phyloP scores from a whole-genome alignment of 2,329 filamentous ascomycete species.

The Phyllosticta capitalensis region DNA sequence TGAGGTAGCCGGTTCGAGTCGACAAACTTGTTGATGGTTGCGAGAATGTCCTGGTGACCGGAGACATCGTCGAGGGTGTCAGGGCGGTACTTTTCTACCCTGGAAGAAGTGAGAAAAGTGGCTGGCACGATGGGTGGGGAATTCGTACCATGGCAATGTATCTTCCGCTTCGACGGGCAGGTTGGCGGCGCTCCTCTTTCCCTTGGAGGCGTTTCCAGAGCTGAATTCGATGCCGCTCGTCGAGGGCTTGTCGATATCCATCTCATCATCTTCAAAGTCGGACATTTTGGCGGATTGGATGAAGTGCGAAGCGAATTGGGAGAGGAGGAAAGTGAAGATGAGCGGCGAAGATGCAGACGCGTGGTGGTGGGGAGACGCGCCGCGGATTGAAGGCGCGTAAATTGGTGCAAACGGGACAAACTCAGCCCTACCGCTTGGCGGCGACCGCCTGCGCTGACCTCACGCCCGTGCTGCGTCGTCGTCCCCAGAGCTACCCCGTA shows the following conservation, averaged over 20 bases:
- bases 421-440: slow-evolving; percentile 25
- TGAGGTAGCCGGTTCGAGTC: slow-evolving; percentile 90
- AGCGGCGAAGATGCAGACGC: slow-evolving; percentile 12
- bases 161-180: slow-evolving; percentile 90
- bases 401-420: slow-evolving; percentile 27
- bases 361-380: slow-evolving; percentile 12
- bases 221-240: slow-evolving; percentile 56
- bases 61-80: slow-evolving; percentile 84
- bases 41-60: slow-evolving; percentile 92
- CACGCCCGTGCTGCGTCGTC: slow-evolving; percentile 20
- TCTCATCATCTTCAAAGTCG: slow-evolving; percentile 53
- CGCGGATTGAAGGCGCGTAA: slow-evolving; percentile 23
- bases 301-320: neutral
- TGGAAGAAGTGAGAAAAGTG: slow-evolving; percentile 22
- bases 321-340: neutral
- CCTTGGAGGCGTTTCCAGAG: slow-evolving; percentile 65
- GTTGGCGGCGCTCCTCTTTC: slow-evolving; percentile 87
- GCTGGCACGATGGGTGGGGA: neutral
- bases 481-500: slow-evolving; percentile 17
- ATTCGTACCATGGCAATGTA: slow-evolving; percentile 72
- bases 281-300: slow-evolving; percentile 34
- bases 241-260: slow-evolving; percentile 55
- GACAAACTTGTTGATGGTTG: slow-evolving; percentile 96
- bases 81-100: slow-evolving; percentile 96
- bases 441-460: slow-evolving; percentile 15